Conservation (phyloP, 2,329 filamentous ascomycete species). For the Juglanconis oblonga region DNA sequence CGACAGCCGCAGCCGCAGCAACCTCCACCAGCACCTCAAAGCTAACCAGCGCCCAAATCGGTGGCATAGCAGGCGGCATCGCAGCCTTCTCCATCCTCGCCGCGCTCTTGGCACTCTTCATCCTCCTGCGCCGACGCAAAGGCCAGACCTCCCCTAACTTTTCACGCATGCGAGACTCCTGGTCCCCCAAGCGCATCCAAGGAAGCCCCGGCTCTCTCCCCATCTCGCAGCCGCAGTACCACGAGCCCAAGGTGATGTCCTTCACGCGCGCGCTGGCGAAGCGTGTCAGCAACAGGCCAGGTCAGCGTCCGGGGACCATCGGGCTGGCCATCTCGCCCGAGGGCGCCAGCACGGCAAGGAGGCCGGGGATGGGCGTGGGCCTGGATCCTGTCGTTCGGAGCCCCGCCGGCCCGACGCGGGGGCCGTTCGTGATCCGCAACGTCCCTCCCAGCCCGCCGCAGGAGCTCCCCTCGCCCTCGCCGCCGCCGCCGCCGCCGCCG, state of each 20-base stretch:
- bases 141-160: slow-evolving; percentile 25
- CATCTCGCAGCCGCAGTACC: slow-evolving; percentile 40
- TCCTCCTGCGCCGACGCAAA: slow-evolving; percentile 2
- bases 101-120: slow-evolving; percentile 32
- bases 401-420: background rate
- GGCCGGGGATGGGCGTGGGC: slow-evolving; percentile 17
- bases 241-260: slow-evolving; percentile 24
- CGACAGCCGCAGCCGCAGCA: slow-evolving; percentile 11
- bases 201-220: slow-evolving; percentile 41
- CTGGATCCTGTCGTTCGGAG: background rate
- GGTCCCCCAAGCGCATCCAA: slow-evolving; percentile 25
- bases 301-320: slow-evolving; percentile 35
- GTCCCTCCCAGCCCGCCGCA: background rate
- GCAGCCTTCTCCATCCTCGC: slow-evolving; percentile 47
- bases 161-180: slow-evolving; percentile 34
- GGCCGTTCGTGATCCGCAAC: background rate
- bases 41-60: slow-evolving; percentile 45
- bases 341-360: background rate
- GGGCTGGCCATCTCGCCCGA: slow-evolving; percentile 44
- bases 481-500: background rate
- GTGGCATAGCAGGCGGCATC: slow-evolving; percentile 56
- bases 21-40: background rate
- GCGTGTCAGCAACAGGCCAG: slow-evolving; percentile 22
- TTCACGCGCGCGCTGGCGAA: slow-evolving; percentile 21
- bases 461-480: too few species aligned